A percentile compares a stretch with the other conserved stretches of the same genome.
Conservation (phyloP, 345 rosid species). For the Dimocarpus longan region DNA sequence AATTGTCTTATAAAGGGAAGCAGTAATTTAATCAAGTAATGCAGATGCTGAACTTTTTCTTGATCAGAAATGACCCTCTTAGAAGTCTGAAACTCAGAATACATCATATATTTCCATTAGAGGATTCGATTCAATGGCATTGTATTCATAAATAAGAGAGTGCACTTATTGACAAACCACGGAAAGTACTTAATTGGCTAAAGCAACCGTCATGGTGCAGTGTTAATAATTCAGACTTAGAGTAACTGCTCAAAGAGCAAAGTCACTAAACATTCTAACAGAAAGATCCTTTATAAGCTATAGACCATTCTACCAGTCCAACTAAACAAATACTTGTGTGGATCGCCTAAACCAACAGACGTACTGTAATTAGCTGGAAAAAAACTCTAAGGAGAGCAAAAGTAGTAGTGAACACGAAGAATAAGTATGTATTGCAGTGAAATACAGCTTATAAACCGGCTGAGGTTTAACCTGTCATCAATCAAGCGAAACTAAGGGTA, state of each 20-base stretch:
- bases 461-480: too few species aligned
- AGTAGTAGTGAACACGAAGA: background rate
- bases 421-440: too few species aligned
- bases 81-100: constrained; percentile 54
- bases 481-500: background rate
- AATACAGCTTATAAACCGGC: too few species aligned
- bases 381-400: background rate
- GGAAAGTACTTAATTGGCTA: background rate
- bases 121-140: background rate
- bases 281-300: background rate
- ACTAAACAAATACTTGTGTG: background rate
- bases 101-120: constrained; percentile 11
- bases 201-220: background rate
- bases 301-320: background rate
- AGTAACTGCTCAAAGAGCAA: background rate
- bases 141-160: background rate
- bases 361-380: background rate
- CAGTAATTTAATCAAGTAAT: constrained; percentile 48
- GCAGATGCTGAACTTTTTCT: constrained; percentile 58
- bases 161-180: background rate
- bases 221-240: background rate
- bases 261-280: background rate
- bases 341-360: background rate
- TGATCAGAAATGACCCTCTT: constrained; percentile 37
- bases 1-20: constrained; percentile 66